Conservation (phyloP, 2,329 filamentous ascomycete species). For the Cercospora sp. region DNA sequence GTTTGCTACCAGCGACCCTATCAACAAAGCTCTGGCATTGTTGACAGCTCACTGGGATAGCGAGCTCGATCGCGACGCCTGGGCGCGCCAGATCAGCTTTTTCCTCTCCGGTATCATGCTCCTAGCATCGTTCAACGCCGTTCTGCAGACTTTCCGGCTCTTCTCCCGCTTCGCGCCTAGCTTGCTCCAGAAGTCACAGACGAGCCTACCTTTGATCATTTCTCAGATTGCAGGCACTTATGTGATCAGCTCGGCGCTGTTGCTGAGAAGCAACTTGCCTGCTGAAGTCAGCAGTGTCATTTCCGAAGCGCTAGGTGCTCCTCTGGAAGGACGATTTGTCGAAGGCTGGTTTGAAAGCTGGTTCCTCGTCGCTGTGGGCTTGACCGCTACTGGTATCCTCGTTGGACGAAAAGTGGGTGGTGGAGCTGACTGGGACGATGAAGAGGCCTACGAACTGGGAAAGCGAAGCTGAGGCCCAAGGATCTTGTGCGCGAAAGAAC, state of each 20-base stretch:
- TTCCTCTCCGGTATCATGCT: conserved; percentile 80
- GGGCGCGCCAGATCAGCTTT: conserved; percentile 84
- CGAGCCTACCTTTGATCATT: conserved; percentile 75
- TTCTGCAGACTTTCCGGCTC: conserved; percentile 80
- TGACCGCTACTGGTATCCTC: conserved; percentile 72
- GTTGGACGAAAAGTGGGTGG: conserved; percentile 63
- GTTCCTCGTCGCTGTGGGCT: conserved; percentile 69
- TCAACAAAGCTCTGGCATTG: conserved; percentile 78
- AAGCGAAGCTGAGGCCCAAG: conserved; percentile 58
- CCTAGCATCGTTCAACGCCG: conserved; percentile 75
- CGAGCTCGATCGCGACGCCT: conserved; percentile 75
- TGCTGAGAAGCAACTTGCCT: conserved; percentile 77
- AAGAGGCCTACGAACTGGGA: conserved; percentile 61
- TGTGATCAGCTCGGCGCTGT: conserved; percentile 75
- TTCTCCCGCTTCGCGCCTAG: conserved; percentile 72
- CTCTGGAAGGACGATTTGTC: conserved; percentile 70
- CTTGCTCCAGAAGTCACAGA: conserved; percentile 72
- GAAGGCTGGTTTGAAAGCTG: conserved; percentile 86
- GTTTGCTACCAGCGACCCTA: conserved; percentile 73
- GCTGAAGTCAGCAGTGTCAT: conserved; percentile 75
- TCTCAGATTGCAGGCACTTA: conserved; percentile 82
- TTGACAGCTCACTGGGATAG: conserved; percentile 83
- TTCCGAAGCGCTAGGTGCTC: conserved; percentile 73
- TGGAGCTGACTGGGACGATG: conserved; percentile 44
- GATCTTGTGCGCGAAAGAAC: not conserved